Percentiles rank a stretch among this genome's conserved stretches.
Evolutionary conservation across 495 filamentous ascomycete genomes (phyloP).

Genomic region (Aspergillus nanangensis): DNA sequence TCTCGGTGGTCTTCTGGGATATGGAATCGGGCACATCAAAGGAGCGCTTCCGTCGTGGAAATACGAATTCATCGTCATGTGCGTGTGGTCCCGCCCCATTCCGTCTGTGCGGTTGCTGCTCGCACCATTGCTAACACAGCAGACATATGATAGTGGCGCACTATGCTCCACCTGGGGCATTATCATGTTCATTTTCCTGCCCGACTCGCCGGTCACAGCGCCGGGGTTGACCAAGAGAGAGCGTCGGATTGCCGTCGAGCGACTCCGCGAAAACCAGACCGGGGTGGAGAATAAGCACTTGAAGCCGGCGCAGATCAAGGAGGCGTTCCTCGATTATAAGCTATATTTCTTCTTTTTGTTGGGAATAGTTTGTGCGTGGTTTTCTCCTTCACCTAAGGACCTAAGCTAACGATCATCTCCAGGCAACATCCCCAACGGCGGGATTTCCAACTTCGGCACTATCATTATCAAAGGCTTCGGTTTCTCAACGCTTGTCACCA

Average conservation of each 20-base stretch:
- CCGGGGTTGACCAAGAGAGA: conserved; percentile 53
- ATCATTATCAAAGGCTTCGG: conserved; percentile 61
- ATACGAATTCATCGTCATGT: conserved; percentile 52
- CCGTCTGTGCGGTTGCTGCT: conserved; percentile 5
- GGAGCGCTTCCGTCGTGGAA: conserved; percentile 53
- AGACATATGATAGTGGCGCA: conserved; percentile 31
- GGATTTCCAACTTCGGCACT: conserved; percentile 57
- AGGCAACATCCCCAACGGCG: conserved; percentile 44
- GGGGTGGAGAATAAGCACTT: conserved; percentile 63
- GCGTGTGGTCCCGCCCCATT: not conserved
- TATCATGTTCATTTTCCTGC: conserved; percentile 55
- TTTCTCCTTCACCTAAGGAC: not conserved
- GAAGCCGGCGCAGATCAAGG: conserved; percentile 53
- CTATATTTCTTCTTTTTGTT: conserved; percentile 59
- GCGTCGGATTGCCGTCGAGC: conserved; percentile 54
- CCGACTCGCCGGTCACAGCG: conserved; percentile 59
- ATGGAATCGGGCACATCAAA: conserved; percentile 52
- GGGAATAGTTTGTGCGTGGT: conserved; percentile 36
- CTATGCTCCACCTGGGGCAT: conserved; percentile 54
- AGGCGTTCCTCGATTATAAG: conserved; percentile 57
- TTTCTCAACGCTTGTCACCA: conserved; percentile 49
- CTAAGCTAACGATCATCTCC: not conserved
- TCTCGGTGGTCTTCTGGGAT: conserved; percentile 54
- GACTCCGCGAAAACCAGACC: conserved; percentile 57
- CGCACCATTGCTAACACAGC: too few relatives aligned